Percentiles rank a stretch among this genome's conserved stretches.
Conservation (phyloP, 2,329 filamentous ascomycete species). For the Epichloe elymi region DNA sequence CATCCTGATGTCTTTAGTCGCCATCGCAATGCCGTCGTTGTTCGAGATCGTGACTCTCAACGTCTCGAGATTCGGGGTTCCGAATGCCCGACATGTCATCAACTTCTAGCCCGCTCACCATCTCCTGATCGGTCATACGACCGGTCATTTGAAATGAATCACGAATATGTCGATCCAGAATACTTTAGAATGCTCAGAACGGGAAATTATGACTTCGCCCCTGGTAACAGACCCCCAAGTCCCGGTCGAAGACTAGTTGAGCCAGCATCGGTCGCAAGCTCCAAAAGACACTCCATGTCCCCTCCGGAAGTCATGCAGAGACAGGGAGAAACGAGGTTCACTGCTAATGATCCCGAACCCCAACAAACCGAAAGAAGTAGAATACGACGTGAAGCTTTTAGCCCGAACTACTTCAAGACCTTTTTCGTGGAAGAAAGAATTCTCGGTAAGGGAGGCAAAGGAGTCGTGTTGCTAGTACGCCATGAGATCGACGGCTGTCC, state of each 20-base stretch:
- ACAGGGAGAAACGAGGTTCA: slow-evolving; percentile 30
- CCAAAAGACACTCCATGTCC: slow-evolving; percentile 9
- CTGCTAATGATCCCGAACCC: slow-evolving; percentile 37
- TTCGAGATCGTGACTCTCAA: slow-evolving; percentile 74
- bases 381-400: slow-evolving; percentile 80
- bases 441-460: slow-evolving; percentile 82
- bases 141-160: slow-evolving; percentile 21
- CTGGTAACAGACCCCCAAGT: slow-evolving; percentile 35
- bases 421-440: slow-evolving; percentile 87
- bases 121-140: slow-evolving; percentile 39
- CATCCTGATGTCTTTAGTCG: slow-evolving; percentile 42
- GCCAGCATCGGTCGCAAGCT: slow-evolving; percentile 22
- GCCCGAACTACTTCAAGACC: slow-evolving; percentile 78
- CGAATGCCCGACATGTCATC: slow-evolving; percentile 86
- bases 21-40: slow-evolving; percentile 82
- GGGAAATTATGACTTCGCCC: slow-evolving; percentile 31
- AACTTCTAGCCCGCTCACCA: slow-evolving; percentile 41
- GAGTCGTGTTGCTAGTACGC: slow-evolving; percentile 84
- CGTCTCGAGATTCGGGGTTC: slow-evolving; percentile 70
- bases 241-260: slow-evolving; percentile 41
- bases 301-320: slow-evolving; percentile 10
- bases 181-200: slow-evolving; percentile 89
- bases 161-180: slow-evolving; percentile 70
- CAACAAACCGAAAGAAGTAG: slow-evolving; percentile 43
- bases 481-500: slow-evolving; percentile 84